Evolutionary conservation across 2,329 filamentous ascomycete genomes (phyloP).

Genomic region (Pseudogymnoascus sp.): DNA sequence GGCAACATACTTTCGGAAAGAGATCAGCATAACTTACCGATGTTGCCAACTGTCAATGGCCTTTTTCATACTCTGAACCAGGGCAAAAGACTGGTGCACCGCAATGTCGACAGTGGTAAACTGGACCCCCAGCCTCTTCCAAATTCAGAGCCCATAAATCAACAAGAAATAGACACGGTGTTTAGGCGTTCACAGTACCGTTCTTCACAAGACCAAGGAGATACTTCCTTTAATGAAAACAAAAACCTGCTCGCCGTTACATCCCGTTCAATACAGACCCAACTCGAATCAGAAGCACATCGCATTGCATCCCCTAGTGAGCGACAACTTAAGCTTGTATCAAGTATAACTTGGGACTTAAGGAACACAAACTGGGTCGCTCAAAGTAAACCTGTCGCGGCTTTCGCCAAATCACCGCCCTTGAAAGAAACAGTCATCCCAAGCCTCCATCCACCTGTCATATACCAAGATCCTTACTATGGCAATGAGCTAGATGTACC

Average conservation of each 20-base stretch:
- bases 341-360: not conserved
- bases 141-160: not conserved
- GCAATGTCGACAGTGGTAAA: not conserved
- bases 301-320: not conserved
- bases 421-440: conserved; percentile 40
- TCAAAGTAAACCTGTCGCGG: conserved; percentile 6
- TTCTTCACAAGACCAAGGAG: not conserved
- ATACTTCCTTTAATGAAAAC: not conserved
- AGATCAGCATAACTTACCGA: not conserved
- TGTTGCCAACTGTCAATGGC: not conserved
- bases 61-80: not conserved
- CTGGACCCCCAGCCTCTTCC: not conserved
- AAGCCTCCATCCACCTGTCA: conserved; percentile 58
- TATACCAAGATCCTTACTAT: conserved; percentile 84
- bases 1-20: not conserved
- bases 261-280: not conserved
- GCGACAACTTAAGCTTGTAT: not conserved
- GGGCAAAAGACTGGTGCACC: not conserved
- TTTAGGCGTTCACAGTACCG: not conserved
- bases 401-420: conserved; percentile 33
- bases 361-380: not conserved
- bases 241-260: not conserved
- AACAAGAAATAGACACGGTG: not conserved
- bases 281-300: not conserved
- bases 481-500: conserved; percentile 79